Conservation (phyloP, 2,329 filamentous ascomycete species). For the Penicillium italicum region DNA sequence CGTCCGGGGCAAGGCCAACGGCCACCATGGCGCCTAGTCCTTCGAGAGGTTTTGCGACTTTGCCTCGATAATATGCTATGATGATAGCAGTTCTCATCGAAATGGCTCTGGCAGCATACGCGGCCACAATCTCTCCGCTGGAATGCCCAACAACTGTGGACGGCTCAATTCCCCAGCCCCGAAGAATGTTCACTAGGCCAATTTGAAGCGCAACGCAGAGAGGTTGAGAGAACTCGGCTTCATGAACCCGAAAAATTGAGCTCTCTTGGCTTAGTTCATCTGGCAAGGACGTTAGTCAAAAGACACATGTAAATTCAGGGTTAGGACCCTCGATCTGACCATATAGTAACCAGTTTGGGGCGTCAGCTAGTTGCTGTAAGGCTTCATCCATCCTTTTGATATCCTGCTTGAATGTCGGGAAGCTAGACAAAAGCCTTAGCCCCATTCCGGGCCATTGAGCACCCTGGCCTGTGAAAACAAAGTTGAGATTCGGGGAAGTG, state of each 20-base stretch:
- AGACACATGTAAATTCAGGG: not conserved
- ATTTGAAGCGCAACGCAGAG: slow-evolving; percentile 36
- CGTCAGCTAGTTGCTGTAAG: slow-evolving; percentile 5
- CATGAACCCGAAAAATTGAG: slow-evolving; percentile 14
- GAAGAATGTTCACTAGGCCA: slow-evolving; percentile 30
- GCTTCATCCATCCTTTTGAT: slow-evolving; percentile 18
- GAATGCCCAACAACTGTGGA: slow-evolving; percentile 33
- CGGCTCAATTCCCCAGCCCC: slow-evolving; percentile 22
- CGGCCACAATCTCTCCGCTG: slow-evolving; percentile 37
- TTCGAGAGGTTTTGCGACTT: not conserved
- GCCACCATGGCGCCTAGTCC: slow-evolving; percentile 24
- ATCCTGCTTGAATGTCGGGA: slow-evolving; percentile 16
- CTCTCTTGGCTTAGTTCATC: not conserved
- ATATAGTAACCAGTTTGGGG: slow-evolving; percentile 6
- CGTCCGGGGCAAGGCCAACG: slow-evolving; percentile 15
- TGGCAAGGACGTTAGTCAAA: not conserved
- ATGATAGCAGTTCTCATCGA: slow-evolving; percentile 16
- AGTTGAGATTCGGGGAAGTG: slow-evolving; percentile 10
- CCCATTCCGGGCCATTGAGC: slow-evolving; percentile 38
- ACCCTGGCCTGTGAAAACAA: slow-evolving; percentile 39
- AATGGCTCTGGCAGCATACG: slow-evolving; percentile 31
- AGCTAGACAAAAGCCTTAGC: slow-evolving; percentile 21
- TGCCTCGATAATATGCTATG: slow-evolving; percentile 23
- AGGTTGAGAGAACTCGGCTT: slow-evolving; percentile 30
- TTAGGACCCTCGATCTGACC: not conserved